A percentile compares a stretch with the other conserved stretches of the same genome.
These are phyloP conservation scores for Suhomyces choctaworum DNA, from an alignment of 1,139 yeast genomes.

Conservation along the genomic window DNA sequence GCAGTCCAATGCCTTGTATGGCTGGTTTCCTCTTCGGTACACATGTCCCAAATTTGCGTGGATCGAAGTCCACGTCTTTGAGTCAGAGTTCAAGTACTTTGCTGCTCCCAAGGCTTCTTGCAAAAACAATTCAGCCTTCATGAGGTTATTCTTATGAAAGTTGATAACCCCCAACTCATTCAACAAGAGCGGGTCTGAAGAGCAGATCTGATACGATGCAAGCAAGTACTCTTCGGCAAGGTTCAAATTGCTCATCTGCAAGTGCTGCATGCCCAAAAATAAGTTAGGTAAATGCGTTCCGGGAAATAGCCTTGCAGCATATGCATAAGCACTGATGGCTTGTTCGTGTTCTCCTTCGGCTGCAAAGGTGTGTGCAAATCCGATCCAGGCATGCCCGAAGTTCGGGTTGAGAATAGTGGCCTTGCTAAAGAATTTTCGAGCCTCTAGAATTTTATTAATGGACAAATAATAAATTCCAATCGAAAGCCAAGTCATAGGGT, in stretches of 20 bases:
- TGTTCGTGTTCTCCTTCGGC: constrained; percentile 98
- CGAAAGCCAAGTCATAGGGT: constrained; percentile 87
- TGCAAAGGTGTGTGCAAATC: constrained; percentile 97
- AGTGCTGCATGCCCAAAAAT: constrained; percentile 94
- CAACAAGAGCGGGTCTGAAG: constrained; percentile 79
- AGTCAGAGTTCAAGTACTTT: constrained; percentile 68
- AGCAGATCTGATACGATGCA: constrained; percentile 76
- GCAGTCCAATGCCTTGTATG: constrained; percentile 67
- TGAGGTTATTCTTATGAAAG: constrained; percentile 72
- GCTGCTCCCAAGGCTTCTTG: constrained; percentile 74
- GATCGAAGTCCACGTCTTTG: constrained; percentile 83
- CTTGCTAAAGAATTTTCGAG: constrained; percentile 83
- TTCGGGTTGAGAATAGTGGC: constrained; percentile 88
- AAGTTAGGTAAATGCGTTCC: constrained; percentile 91
- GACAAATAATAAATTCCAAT: constrained; percentile 88
- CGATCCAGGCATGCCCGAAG: constrained; percentile 97
- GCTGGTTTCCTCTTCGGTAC: constrained; percentile 65
- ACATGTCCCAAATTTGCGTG: constrained; percentile 92
- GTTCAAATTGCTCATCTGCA: constrained; percentile 79
- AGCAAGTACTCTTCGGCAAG: constrained; percentile 84
- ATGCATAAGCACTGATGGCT: constrained; percentile 95
- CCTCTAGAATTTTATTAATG: constrained; percentile 73
- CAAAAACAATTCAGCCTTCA: constrained; percentile 70
- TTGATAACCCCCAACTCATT: constrained; percentile 91
- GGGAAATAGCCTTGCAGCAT: constrained; percentile 90